These are phyloP conservation scores for Metarhizium anisopliae DNA, from an alignment of 2,329 filamentous ascomycete genomes.

Conservation along the genomic window DNA sequence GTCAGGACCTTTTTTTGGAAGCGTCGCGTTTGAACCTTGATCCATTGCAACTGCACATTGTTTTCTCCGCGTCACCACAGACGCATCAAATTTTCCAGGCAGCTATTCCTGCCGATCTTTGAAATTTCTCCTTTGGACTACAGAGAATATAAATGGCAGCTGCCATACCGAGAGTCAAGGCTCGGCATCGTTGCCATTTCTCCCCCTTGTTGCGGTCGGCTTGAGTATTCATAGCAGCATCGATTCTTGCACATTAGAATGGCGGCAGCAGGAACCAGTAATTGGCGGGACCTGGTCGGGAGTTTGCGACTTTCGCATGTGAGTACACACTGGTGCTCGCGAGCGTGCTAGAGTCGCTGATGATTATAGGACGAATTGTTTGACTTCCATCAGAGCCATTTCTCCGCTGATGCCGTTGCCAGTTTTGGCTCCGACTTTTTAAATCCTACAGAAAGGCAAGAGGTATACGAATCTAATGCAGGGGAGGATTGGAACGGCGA, in stretches of 20 bases:
- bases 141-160: background rate
- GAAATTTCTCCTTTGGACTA: too few relatives aligned
- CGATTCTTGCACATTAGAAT: background rate
- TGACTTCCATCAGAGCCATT: slow-evolving; percentile 52
- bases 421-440: slow-evolving; percentile 38
- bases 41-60: background rate
- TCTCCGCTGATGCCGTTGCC: slow-evolving; percentile 37
- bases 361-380: slow-evolving; percentile 45
- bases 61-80: background rate
- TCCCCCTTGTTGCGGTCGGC: background rate
- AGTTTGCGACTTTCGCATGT: slow-evolving; percentile 2
- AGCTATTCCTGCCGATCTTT: background rate
- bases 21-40: background rate
- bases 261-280: background rate
- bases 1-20: background rate
- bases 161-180: background rate
- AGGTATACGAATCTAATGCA: slow-evolving; percentile 17
- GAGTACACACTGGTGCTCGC: background rate
- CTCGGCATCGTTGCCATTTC: background rate
- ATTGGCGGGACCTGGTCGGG: background rate
- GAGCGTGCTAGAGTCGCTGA: background rate
- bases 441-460: slow-evolving; percentile 23
- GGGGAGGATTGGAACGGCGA: background rate
- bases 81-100: background rate
- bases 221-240: background rate